phyloP scores from a whole-genome alignment of 768 basidiomycete species.

The Mycena leptocephala region DNA sequence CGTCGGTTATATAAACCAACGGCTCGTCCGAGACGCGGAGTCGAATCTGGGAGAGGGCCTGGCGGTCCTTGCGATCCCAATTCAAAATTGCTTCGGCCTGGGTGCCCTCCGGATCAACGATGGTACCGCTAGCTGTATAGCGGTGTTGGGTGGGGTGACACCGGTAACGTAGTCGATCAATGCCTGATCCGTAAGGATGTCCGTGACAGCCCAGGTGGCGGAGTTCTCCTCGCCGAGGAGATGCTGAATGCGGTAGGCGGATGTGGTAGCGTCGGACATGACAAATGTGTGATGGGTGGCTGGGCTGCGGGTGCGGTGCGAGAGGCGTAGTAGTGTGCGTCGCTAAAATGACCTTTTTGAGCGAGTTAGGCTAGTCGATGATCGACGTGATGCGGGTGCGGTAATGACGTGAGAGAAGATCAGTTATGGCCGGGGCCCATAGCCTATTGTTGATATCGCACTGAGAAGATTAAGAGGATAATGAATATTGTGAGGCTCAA shows the following conservation, averaged over 20 bases:
- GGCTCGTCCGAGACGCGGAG: slow-evolving; percentile 12
- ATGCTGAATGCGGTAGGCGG: slow-evolving; percentile 38
- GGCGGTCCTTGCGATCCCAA: slow-evolving; percentile 42
- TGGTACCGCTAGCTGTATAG: not conserved
- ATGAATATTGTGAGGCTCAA: not conserved
- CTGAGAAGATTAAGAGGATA: not conserved
- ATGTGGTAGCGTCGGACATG: slow-evolving; percentile 25
- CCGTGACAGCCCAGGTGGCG: slow-evolving; percentile 37
- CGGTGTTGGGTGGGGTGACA: not conserved
- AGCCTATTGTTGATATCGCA: slow-evolving; percentile 4
- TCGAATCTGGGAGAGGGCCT: slow-evolving; percentile 49
- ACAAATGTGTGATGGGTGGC: no score
- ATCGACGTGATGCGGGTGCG: not conserved
- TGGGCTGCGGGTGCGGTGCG: no score
- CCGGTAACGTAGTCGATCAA: slow-evolving; percentile 30
- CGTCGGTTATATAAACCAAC: slow-evolving; percentile 14
- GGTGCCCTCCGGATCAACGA: slow-evolving; percentile 16
- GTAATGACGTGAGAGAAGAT: no score
- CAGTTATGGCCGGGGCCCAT: slow-evolving; percentile 16
- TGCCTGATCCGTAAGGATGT: slow-evolving; percentile 41
- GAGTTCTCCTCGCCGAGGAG: slow-evolving; percentile 38
- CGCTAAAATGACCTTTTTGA: slow-evolving; percentile 21
- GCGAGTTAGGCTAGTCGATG: slow-evolving; percentile 3
- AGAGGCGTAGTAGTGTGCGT: not conserved
- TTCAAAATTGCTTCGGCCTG: not conserved